Percentiles rank a stretch among this genome's conserved stretches.
Conservation (phyloP, 192 early-diverging fungal species). For the Chytriomyces sp. region DNA sequence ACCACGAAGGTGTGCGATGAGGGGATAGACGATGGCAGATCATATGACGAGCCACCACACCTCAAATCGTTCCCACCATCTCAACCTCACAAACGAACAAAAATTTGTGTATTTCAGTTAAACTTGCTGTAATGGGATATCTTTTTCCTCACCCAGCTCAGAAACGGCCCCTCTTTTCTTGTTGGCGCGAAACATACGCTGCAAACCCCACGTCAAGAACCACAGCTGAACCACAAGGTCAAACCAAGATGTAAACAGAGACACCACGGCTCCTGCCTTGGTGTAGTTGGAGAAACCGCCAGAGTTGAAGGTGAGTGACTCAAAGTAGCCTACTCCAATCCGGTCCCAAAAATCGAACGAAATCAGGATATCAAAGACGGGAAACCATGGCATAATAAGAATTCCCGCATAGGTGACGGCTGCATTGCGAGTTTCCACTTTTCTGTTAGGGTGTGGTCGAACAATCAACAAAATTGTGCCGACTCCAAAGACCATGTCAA, state of each 20-base stretch:
- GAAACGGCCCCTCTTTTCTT: too few relatives aligned
- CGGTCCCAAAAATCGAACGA: background rate
- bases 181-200: background rate
- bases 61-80: too few relatives aligned
- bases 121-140: too few relatives aligned
- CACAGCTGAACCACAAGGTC: background rate
- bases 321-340: slow-evolving; percentile 3
- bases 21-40: too few relatives aligned
- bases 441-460: background rate
- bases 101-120: too few relatives aligned
- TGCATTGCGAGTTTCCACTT: background rate
- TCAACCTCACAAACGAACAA: too few relatives aligned
- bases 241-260: slow-evolving; percentile 8
- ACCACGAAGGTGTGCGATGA: too few relatives aligned
- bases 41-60: too few relatives aligned
- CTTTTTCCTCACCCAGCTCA: too few relatives aligned
- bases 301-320: background rate
- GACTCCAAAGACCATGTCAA: slow-evolving; percentile 11
- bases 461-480: slow-evolving; percentile 1
- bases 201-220: background rate
- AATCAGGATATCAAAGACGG: slow-evolving; percentile 3
- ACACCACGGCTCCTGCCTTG: background rate
- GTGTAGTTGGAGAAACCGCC: background rate
- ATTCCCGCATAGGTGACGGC: background rate
- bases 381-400: slow-evolving; percentile 6